Evolutionary conservation across 805 yeast species (phyloP), one percentile per base, ranked within the genome.

Genomic region (Kurtzmaniella fragi): DNA sequence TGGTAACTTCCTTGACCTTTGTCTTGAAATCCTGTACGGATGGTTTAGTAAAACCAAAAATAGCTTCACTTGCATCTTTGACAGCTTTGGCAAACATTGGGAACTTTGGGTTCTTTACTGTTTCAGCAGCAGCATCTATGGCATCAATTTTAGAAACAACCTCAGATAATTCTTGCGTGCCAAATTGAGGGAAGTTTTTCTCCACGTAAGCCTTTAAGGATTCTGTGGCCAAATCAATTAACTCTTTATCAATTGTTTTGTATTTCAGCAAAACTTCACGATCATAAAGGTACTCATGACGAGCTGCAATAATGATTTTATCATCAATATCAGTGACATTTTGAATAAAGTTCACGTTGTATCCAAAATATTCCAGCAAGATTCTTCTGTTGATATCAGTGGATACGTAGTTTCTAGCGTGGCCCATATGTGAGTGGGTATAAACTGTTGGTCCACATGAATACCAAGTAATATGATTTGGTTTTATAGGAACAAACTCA

Each of bases 301-400:
- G 82, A 3, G 96, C 98, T 43, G 96, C 84, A 32, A 93, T 66
- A 52, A 93, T 93, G 62, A 93, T 93, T 64, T 93, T 93, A 62
- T 93, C 99, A 61, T 93, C 99, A 44, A 93, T 89, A 61, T 93
- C 99, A n/a, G 99, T 93, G 42, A 93, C 97, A 57, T 93, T 93
- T 67, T 93, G 99, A 33, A 93, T 89, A 63, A 90, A 93, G 35
- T 72, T 74, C 32, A 93, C 77, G 49, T 87, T 80, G 64, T 87
- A 93, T 15, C 96, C 95, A 62, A 93, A 93, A 62, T 88, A 91
- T 61, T 91, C 87, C 60, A 83, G 88, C 47, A 93, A 59, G 37
- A 93, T 77, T 50, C 99, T 76, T 59, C 99, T 80, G 58, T 89
- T 85, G 57, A 93, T 88, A 61, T 93, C 99, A 38, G 85, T 86